Evolutionary conservation across 1,139 yeast species (phyloP), one percentile per base, ranked within the genome.

Genomic region (Yamadazyma aaseri): DNA sequence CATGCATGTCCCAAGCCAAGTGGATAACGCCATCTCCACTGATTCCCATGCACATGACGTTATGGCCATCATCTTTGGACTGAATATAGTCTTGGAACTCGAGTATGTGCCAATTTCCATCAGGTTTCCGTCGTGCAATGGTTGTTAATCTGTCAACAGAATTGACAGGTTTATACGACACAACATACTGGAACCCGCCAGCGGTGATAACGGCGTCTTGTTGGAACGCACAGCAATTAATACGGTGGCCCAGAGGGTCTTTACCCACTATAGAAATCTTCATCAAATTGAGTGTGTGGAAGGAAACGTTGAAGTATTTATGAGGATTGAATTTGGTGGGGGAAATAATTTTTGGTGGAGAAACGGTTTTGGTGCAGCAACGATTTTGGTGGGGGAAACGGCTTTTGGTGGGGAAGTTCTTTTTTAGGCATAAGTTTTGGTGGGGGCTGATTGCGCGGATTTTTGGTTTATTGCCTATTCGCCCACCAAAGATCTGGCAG

Each of bases 1-100:
- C 45, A 23, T 46, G 50, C 34, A 46, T 42, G 26, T 46, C 50
- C 50, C 50, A 46, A 17, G 44, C 38, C 32, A 46, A 14, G 22
- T 46, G 50, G 7, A 46, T 33, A 13, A 33, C 32, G 5, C 50
- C 50, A 32, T 46, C 50, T 9, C 49, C 50, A 34, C 49, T 44
- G 14, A 46, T 43, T 9, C 50, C 51, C 35, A 46, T 38, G 14
- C 44, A 43, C 4, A 46, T 40, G 16, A 41, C 38, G 29, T 46
- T 46, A 29, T 46, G 51, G 12, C 50, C 51, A 28, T 46, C 51
- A 26, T 46, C 42, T 20, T 41, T 41, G 16, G 31, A 31, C 31
- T 46, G 50, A 5, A 29, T 16, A 22, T 46, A 46, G 38, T 46
- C 50, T 10, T 15, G 17, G 22, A 36, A 34, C 10, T 10, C 11